These are phyloP conservation scores for Nicotiana paniculata DNA, from an alignment of 257 asterid genomes.

Conservation along the genomic window DNA sequence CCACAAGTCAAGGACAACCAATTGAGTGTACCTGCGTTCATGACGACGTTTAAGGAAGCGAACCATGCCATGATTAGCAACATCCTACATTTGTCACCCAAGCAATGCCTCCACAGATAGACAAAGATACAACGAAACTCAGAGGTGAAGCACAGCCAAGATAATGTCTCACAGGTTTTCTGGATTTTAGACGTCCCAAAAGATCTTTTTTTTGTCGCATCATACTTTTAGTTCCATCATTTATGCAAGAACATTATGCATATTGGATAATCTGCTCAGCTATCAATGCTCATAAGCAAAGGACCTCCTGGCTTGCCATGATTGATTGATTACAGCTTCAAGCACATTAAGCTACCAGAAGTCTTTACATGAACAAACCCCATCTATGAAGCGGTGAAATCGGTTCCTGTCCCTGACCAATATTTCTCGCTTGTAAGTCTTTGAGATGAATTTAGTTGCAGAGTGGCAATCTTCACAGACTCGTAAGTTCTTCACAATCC, in stretches of 20 bases:
- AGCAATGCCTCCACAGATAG: not conserved
- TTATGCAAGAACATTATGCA: not conserved
- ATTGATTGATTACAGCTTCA: not conserved
- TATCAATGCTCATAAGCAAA: not conserved
- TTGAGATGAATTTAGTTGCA: constrained; percentile 45
- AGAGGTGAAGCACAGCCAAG: not conserved
- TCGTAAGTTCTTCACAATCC: constrained; percentile 45
- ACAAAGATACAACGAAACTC: not conserved
- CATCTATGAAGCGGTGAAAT: constrained; percentile 49
- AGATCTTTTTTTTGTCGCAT: not conserved
- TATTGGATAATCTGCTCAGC: not conserved
- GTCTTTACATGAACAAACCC: constrained; percentile 45
- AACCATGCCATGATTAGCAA: not conserved
- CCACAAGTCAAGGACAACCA: not conserved
- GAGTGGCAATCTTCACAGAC: constrained; percentile 57
- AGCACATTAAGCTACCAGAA: constrained; percentile 30
- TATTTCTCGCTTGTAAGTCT: constrained; percentile 43
- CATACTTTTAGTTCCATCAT: not conserved
- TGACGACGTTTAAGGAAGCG: not conserved
- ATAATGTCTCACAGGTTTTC: not conserved
- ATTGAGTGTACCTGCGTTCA: not conserved
- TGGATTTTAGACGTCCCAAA: not conserved
- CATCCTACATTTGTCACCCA: not conserved
- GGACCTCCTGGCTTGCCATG: not conserved
- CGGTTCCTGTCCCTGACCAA: constrained; percentile 50